Evolutionary conservation across 164 flowering plant genomes (phyloP).

Genomic region (Pachysandra terminalis): DNA sequence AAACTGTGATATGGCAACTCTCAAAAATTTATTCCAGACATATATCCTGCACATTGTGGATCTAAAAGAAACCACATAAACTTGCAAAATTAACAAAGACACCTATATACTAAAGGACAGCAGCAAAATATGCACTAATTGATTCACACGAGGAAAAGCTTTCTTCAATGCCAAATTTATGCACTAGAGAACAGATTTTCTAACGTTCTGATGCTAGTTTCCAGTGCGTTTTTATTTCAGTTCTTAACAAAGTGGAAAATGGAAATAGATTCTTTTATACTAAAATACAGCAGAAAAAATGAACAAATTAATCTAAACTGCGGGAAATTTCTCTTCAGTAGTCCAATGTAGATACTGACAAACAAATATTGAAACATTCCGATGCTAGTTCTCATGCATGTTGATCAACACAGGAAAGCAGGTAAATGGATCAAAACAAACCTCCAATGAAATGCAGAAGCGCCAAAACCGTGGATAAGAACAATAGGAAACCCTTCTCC

Average conservation of each 20-base stretch:
- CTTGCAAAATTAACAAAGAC: neutral
- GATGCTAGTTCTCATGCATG: neutral
- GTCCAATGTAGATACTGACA: neutral
- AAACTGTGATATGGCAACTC: no score
- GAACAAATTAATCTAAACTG: neutral
- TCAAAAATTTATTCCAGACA: neutral
- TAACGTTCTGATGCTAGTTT: no score
- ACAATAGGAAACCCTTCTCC: slow-evolving; percentile 84
- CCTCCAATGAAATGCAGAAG: slow-evolving; percentile 99
- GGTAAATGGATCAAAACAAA: slow-evolving; percentile 17
- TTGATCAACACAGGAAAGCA: neutral
- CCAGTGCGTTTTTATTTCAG: no score
- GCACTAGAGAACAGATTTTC: no score
- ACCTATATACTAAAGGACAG: neutral
- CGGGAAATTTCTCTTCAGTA: neutral
- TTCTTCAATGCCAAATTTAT: no score
- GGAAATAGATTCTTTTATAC: no score
- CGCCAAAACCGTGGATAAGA: slow-evolving; percentile 96
- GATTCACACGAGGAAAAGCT: no score
- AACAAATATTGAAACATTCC: neutral
- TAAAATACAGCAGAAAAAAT: no score
- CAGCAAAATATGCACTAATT: no score
- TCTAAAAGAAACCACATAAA: neutral
- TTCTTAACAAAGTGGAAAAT: no score
- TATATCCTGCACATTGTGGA: neutral